Base-by-base conservation (phyloP, 768 basidiomycete genomes). In the Leucosporidium creatinivorum region DNA sequence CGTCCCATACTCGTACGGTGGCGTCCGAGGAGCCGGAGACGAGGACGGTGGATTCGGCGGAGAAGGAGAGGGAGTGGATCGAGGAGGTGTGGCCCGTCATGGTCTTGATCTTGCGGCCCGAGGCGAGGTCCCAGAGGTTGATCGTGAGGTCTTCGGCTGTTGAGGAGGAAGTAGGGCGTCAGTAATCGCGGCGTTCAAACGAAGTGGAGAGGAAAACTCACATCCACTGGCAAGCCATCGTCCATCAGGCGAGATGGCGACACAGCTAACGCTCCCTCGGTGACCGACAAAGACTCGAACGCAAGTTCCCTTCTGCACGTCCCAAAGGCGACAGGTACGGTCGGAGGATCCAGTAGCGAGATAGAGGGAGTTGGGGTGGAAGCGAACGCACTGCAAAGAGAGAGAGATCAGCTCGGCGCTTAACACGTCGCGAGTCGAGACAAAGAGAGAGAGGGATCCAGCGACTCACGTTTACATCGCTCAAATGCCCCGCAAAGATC, bases 1-100 rank as follows among this genome's bases (percentile, higher is more conserved):
- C 87, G 77, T 99, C 96, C 96, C 96, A 99, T 65, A 92, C 93
- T n/a, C 94, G 83, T 23, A 97, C 93, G 0, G 96, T 97, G 85
- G 91, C 93, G 77, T 99, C 96, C 36, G 91, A 86, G 30, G 89
- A 84, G 9, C 93, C 93, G 66, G 91, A 93, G 18, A 97, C 87
- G 47, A 99, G 84, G 62, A 98, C 78, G 2, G 87, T 86, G 0
- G 92, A 93, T 77, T 97, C 96, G 30, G 87, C 89, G 67, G 89
- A 92, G 78, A 97, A 99, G 0, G 90, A 84, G 28, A 99, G 83
- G 4, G 90, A 89, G 76, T 94, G 89, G 67, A 98, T 86, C 1
- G 93, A 88, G 19, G 89, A 85, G 1, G 85, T 86, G 76, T 99
- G 96, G 0, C 96, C 96, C 4, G 84, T 86, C 92, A 98, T 96